phyloP scores from a whole-genome alignment of 2,329 filamentous ascomycete species.

The Pezicula neosporulosa region DNA sequence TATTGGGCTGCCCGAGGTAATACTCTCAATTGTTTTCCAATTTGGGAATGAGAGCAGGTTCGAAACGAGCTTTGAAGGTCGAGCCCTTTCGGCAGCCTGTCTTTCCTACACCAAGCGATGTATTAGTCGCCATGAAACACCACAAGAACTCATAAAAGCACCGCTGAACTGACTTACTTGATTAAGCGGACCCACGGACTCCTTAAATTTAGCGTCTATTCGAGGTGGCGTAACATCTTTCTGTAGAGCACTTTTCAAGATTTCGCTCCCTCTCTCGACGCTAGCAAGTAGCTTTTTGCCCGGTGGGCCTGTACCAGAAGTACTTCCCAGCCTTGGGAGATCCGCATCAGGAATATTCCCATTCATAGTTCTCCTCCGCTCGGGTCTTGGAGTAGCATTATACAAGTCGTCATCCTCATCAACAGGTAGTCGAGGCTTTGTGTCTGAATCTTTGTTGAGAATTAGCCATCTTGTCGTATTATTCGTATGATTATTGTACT shows the following conservation, averaged over 20 bases:
- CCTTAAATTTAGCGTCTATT: not conserved
- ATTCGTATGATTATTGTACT: not conserved
- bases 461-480: not conserved
- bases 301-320: not conserved
- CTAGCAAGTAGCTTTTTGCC: not conserved
- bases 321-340: not conserved
- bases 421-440: not conserved
- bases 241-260: not conserved
- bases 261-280: not conserved
- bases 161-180: not conserved
- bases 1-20: not conserved
- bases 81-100: no score
- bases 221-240: not conserved
- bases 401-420: not conserved
- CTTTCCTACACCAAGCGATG: no score
- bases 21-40: not conserved
- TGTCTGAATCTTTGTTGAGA: not conserved
- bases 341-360: not conserved
- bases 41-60: not conserved
- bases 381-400: not conserved
- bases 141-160: no score
- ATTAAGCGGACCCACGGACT: not conserved
- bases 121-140: no score
- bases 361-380: not conserved
- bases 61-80: no score